A percentile compares a stretch with the other conserved stretches of the same genome.
Evolutionary conservation across 805 yeast species (phyloP).

Genomic region (Suhomyces vadensis): DNA sequence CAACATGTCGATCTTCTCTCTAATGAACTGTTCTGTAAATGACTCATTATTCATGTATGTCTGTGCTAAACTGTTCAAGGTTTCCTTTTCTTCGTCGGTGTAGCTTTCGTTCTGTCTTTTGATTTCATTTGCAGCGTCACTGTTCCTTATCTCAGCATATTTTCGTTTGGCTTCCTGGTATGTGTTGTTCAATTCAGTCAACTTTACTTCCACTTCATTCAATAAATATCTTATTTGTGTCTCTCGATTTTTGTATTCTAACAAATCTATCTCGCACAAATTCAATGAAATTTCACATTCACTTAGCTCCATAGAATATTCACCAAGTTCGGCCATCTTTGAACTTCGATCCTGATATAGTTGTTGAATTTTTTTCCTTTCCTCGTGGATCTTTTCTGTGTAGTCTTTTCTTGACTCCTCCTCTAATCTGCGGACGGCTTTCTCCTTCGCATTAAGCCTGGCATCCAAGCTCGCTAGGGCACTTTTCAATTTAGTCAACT

Average conservation of each 20-base stretch:
- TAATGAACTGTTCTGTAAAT: conserved; percentile 41
- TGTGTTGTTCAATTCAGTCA: conserved; percentile 26
- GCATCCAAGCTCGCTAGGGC: conserved; percentile 20
- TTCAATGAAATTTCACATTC: conserved; percentile 15
- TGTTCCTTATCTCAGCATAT: conserved; percentile 41
- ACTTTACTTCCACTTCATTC: conserved; percentile 27
- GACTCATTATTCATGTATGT: conserved; percentile 32
- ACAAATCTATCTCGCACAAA: conserved; percentile 14
- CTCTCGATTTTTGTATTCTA: conserved; percentile 22
- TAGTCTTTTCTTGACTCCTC: conserved; percentile 44
- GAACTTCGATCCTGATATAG: conserved; percentile 19
- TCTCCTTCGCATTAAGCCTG: conserved; percentile 25
- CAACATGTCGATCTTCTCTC: conserved; percentile 43
- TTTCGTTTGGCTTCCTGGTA: conserved; percentile 36
- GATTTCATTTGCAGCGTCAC: conserved; percentile 40
- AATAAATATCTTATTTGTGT: conserved; percentile 24
- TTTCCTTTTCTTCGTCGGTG: conserved; percentile 39
- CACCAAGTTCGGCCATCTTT: conserved; percentile 24
- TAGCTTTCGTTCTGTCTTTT: conserved; percentile 37
- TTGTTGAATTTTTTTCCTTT: conserved; percentile 27
- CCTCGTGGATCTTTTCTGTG: conserved; percentile 36
- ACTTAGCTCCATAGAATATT: conserved; percentile 22
- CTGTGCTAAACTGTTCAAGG: conserved; percentile 41
- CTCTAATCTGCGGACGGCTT: conserved; percentile 33
- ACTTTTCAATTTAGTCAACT: conserved; percentile 13